Base-by-base conservation (phyloP, 495 filamentous ascomycete species). In the Trichoderma virens region DNA sequence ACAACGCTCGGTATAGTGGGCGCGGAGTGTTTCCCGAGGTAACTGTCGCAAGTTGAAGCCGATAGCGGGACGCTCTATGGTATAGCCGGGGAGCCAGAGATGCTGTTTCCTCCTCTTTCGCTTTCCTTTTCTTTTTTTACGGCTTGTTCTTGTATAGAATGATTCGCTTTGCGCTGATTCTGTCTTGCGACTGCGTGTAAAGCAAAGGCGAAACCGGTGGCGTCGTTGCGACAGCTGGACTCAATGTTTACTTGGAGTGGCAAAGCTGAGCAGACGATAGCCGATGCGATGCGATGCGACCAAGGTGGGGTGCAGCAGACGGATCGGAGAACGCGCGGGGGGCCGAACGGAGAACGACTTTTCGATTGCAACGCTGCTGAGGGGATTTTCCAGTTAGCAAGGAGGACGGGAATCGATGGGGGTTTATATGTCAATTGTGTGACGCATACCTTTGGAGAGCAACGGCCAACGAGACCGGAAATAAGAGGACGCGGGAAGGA, bases 241-340 rank as follows among this genome's bases (percentile, higher is more conserved):
- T 47, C 43, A 1, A 2, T 23, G 8, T 7, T 47, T 47, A 8
- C 43, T 5, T 18, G 18, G 20, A 20, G 43, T 23, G 43, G 18
- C 18, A 20, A 47, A 11, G 38, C 38, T 23, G n/a, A 47, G 7
- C 43, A 20, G 41, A 47, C n/a, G 20, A 20, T n/a, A 47, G 43
- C 43, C 51, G 51, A 56, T 56, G 51, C 51, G 51, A 56, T 56
- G 51, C 51, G 51, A 23, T 20, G 27, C 18, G 20, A 30, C 28
- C 3, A 56, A 30, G 51, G 51, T 56, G 51, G 51, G 51, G 51
- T 56, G 51, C 23, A 30, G 51, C 11, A 30, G 13, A 18, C n/a
- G 23, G 20, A 30, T 56, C 51, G 51, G 51, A 56, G 51, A 56
- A 56, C 51, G 51, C 51, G 51, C 51, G 51, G 51, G 51, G 51